These are phyloP conservation scores for Gypsophila paniculata DNA, from an alignment of 179 eudicot genomes.

Conservation along the genomic window DNA sequence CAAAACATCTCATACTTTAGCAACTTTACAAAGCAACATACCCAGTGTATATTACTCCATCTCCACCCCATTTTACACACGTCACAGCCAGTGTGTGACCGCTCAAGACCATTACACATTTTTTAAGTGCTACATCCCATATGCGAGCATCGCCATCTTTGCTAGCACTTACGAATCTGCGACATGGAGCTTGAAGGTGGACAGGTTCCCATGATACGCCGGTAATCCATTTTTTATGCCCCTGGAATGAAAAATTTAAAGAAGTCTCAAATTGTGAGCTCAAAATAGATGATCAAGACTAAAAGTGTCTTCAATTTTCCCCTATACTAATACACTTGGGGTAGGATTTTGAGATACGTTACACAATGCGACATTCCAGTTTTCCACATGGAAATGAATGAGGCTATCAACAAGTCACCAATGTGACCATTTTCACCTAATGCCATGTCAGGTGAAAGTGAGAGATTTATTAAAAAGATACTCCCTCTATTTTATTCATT, in stretches of 20 bases:
- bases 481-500: too few species aligned
- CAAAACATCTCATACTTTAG: not conserved
- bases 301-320: not conserved
- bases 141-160: slow-evolving; percentile 99
- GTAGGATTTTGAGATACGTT: not conserved
- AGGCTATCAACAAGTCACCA: not conserved
- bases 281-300: not conserved
- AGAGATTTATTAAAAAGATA: too few species aligned
- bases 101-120: slow-evolving; percentile 60
- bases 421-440: not conserved
- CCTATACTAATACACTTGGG: not conserved
- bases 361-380: not conserved
- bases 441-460: too few species aligned
- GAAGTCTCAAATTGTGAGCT: not conserved
- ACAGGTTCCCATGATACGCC: slow-evolving; percentile 97
- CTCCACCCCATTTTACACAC: slow-evolving; percentile 99
- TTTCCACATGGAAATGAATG: not conserved
- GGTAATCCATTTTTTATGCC: slow-evolving; percentile 98
- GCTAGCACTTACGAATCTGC: slow-evolving; percentile 94
- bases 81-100: slow-evolving; percentile 94
- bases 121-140: slow-evolving; percentile 74
- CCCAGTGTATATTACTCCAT: slow-evolving; percentile 97
- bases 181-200: slow-evolving; percentile 87
- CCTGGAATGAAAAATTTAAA: slow-evolving; percentile 44
- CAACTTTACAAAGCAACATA: slow-evolving; percentile 27